Base-by-base conservation (phyloP, 768 basidiomycete species). In the Obba rivulosa region DNA sequence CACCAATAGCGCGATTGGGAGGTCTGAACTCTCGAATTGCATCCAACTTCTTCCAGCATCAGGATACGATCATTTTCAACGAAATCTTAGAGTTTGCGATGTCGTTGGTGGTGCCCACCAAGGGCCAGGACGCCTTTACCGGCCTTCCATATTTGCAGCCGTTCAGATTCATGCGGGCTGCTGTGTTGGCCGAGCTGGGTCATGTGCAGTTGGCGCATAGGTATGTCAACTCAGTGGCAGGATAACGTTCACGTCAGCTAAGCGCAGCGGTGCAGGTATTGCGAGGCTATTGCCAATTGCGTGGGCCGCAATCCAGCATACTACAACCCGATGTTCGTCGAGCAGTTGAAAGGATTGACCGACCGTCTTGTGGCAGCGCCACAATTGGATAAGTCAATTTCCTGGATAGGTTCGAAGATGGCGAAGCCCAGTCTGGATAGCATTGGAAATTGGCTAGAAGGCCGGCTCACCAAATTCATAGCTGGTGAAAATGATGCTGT, bases 21-120 rank as follows among this genome's bases (percentile, higher is more conserved):
- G 28, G 7, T 31, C 28, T 31, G 5, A 31, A 31, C 28, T 31
- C 28, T 5, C 28, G 13, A 31, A 31, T 13, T 5, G 67, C 62
- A 34, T 74, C 79, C 0, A 72, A 66, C 45, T 82, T 81, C 60
- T 67, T 71, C 61, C 80, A 76, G 61, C 82, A 92, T 59, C 67
- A 75, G 2, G 93, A 96, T 60, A 69, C 85, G 2, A 70, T 92
- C 43, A 79, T 94, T 50, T 79, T 96, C 55, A 84, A 92, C 2
- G 96, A 99, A 68, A 83, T 96, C 41, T 71, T 83, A 13, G 96
- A 99, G 69, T 98, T 92, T 63, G 94, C 91, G 0, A 61, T 92
- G 39, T 90, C 90, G 5, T 68, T 95, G 34, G 72, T 78, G n/a
- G 69, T 85, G 3, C 65, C 77, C 1, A 58, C 73, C 2, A 96